A percentile compares a stretch with the other conserved stretches of the same genome.
These are phyloP conservation scores for Nakazawaea laoshanensis DNA, from an alignment of 805 yeast species.

Conservation along the genomic window DNA sequence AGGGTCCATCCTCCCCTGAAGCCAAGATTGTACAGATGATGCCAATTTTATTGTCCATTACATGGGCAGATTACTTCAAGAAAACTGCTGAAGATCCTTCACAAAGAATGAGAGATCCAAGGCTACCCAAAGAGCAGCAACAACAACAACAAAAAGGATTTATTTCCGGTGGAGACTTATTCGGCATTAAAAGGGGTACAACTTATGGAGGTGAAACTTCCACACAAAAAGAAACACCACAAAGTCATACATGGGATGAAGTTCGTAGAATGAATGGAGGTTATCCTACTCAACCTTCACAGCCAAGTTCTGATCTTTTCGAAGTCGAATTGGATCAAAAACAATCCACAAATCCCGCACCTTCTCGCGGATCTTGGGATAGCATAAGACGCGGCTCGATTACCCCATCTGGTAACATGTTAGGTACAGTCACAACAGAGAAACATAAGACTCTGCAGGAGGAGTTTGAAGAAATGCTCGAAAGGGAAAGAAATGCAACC, in stretches of 20 bases:
- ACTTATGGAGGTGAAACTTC: conserved; percentile 4
- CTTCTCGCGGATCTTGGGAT: conserved; percentile 6
- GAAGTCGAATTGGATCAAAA: background rate
- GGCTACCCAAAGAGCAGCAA: conserved; percentile 12
- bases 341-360: background rate
- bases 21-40: conserved; percentile 15
- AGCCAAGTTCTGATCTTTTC: conserved; percentile 1
- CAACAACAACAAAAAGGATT: conserved; percentile 1
- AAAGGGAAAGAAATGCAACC: conserved; percentile 7
- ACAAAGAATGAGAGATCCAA: conserved; percentile 49
- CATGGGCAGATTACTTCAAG: conserved; percentile 46
- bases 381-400: conserved; percentile 5
- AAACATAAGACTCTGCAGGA: conserved; percentile 6
- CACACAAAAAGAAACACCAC: background rate
- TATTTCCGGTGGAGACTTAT: conserved; percentile 8
- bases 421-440: conserved; percentile 1
- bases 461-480: conserved; percentile 7
- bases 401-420: conserved; percentile 5
- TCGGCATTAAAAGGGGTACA: conserved; percentile 8
- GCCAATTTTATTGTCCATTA: conserved; percentile 17
- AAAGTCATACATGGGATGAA: conserved; percentile 1
- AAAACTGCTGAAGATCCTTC: conserved; percentile 43
- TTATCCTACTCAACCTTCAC: too few species aligned
- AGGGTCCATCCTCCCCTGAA: conserved; percentile 17
- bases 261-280: too few species aligned